These are phyloP conservation scores for Colletotrichum falcatum DNA, from an alignment of 2,329 filamentous ascomycete species.

Conservation along the genomic window DNA sequence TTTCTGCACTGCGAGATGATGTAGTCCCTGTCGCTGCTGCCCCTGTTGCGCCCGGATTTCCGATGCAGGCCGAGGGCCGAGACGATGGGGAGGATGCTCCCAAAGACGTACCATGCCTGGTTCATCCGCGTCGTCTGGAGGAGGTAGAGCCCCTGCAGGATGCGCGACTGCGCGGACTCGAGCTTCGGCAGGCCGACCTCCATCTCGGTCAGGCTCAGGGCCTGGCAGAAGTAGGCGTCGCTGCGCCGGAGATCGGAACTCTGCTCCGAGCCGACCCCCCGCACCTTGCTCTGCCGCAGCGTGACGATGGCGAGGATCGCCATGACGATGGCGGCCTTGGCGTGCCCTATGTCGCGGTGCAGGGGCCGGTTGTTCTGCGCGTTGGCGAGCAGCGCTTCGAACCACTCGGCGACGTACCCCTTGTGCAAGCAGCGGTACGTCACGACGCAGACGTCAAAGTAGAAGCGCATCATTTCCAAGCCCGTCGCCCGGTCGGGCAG, in stretches of 20 bases:
- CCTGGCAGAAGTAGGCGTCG: constrained; percentile 45
- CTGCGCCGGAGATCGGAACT: constrained; percentile 41
- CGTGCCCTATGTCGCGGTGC: constrained; percentile 54
- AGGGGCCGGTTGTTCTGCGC: constrained; percentile 52
- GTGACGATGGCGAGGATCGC: constrained; percentile 62
- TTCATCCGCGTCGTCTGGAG: constrained; percentile 70
- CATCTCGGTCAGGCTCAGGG: constrained; percentile 49
- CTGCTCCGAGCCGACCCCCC: constrained; percentile 23
- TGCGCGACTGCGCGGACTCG: constrained; percentile 68
- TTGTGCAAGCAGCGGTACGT: constrained; percentile 70
- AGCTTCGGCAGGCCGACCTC: constrained; percentile 66
- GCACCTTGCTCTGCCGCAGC: constrained; percentile 56
- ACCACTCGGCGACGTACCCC: constrained; percentile 61
- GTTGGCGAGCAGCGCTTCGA: constrained; percentile 54
- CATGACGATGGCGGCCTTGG: constrained; percentile 60
- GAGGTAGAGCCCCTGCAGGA: constrained; percentile 69
- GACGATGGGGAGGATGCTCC: constrained; percentile 65
- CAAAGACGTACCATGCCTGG: constrained; percentile 72
- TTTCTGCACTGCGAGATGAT: constrained; percentile 64
- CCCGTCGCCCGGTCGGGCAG: constrained; percentile 42
- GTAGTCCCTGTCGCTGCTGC: constrained; percentile 50
- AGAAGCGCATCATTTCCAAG: constrained; percentile 52
- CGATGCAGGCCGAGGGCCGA: constrained; percentile 54
- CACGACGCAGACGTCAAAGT: constrained; percentile 70
- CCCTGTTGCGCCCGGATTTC: constrained; percentile 31